These are phyloP conservation scores for Backusella tarrabulga DNA, from an alignment of 192 early-diverging fungal genomes.

Conservation along the genomic window DNA sequence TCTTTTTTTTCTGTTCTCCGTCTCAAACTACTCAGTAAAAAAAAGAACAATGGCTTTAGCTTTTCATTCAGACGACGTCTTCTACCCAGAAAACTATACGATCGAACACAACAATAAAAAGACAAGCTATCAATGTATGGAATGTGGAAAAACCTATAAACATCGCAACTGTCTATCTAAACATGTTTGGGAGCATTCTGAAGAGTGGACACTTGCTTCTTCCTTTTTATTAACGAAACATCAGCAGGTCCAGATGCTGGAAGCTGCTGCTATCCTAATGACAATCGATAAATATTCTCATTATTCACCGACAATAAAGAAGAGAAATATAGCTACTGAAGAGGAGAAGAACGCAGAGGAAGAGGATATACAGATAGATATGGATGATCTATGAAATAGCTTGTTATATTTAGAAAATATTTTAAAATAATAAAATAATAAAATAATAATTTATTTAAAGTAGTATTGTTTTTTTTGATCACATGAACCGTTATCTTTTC, in stretches of 20 bases:
- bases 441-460: too few relatives aligned
- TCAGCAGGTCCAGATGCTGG: slow-evolving; percentile 66
- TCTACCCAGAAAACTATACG: slow-evolving; percentile 31
- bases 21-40: neutral
- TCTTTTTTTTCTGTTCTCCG: neutral
- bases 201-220: slow-evolving; percentile 58
- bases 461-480: neutral
- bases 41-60: neutral
- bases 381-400: neutral
- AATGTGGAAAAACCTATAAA: slow-evolving; percentile 67
- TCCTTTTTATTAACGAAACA: slow-evolving; percentile 63
- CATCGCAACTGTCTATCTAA: slow-evolving; percentile 62
- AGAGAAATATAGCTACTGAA: neutral
- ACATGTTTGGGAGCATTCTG: slow-evolving; percentile 71
- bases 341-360: neutral
- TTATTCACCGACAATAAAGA: neutral
- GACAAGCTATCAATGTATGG: slow-evolving; percentile 39
- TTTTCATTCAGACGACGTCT: neutral
- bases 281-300: slow-evolving; percentile 39
- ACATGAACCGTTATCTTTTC: neutral
- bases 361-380: neutral
- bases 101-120: slow-evolving; percentile 24
- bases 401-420: slow-evolving; percentile 2
- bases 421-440: neutral
- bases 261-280: slow-evolving; percentile 63